Base-by-base conservation (phyloP, 1,284 basidiomycete species). In the Schizophyllum amplum region DNA sequence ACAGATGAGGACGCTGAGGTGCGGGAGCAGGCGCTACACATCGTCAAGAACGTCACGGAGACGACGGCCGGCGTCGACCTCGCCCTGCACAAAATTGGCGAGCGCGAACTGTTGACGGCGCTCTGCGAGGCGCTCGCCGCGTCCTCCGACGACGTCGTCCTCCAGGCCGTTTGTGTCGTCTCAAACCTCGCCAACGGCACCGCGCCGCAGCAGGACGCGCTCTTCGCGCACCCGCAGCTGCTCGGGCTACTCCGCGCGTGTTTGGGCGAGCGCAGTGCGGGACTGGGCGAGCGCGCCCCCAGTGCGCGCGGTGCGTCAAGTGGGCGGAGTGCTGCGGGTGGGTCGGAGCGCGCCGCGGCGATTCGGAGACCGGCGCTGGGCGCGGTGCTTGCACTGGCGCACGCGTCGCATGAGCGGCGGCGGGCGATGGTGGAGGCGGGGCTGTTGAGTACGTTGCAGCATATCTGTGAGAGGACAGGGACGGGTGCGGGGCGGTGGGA, bases 171-270 rank as follows among this genome's bases (percentile, higher is more conserved):
- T 0, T 80, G 74, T 62, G 70, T 80, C 2, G 73, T 88, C 0
- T 82, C 81, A 0, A 88, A 90, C 66, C 71, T 90, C 21, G 74
- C 81, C 22, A 89, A 89, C 64, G 82, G 82, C 24, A 67, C 70
- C 1, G 64, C 72, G 0, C 66, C 71, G 21, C 75, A 78, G 50
- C 81, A 82, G 57, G 70, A 71, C 52, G 67, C 70, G 24, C 79
- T 89, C 26, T 70, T 85, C 21, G 64, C 71, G 0, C 73, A 82
- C 59, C 70, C 76, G 0, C 70, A 71, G 1, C 71, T 90, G 6
- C 76, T 89, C 1, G 62, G 66, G 13, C 72, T 78, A 1, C 70
- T 88, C 0, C 79, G 79, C n/a, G 61, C 66, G 5, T 82, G 80
- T 52, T 75, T 90, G 22, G 76, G 80, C 0, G 81, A 86, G 54